phyloP scores from a whole-genome alignment of 176 grass and related monocot genomes.

The Carex parvula region DNA sequence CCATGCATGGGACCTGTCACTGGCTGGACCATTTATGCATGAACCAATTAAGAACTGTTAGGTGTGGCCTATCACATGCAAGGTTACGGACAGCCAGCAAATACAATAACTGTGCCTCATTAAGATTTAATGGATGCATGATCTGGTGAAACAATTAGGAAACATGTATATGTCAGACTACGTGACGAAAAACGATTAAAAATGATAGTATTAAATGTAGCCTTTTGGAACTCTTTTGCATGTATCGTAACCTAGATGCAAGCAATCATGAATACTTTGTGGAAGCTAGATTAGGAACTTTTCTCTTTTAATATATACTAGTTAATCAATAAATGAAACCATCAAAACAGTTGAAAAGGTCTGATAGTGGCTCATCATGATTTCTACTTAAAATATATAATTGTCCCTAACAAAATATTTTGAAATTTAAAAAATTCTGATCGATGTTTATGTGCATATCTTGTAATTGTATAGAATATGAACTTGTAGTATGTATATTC shows the following conservation, averaged over 20 bases:
- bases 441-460: too few relatives aligned
- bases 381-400: too few relatives aligned
- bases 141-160: neutral
- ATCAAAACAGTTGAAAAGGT: neutral
- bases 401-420: too few relatives aligned
- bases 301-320: neutral
- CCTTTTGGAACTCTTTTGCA: neutral
- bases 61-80: slow-evolving; percentile 6
- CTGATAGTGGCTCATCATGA: neutral
- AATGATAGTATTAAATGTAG: neutral
- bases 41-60: neutral
- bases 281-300: neutral
- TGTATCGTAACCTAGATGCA: neutral
- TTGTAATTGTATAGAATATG: too few relatives aligned
- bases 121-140: neutral
- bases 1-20: slow-evolving; percentile 1
- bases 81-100: neutral
- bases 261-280: neutral
- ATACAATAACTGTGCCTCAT: neutral
- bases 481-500: neutral
- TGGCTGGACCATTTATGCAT: slow-evolving; percentile 2
- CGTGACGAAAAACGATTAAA: neutral
- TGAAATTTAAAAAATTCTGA: too few relatives aligned
- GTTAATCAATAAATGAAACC: neutral
- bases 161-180: neutral